Base-by-base conservation (phyloP, 2,329 filamentous ascomycete genomes). In the Phoma sp. region DNA sequence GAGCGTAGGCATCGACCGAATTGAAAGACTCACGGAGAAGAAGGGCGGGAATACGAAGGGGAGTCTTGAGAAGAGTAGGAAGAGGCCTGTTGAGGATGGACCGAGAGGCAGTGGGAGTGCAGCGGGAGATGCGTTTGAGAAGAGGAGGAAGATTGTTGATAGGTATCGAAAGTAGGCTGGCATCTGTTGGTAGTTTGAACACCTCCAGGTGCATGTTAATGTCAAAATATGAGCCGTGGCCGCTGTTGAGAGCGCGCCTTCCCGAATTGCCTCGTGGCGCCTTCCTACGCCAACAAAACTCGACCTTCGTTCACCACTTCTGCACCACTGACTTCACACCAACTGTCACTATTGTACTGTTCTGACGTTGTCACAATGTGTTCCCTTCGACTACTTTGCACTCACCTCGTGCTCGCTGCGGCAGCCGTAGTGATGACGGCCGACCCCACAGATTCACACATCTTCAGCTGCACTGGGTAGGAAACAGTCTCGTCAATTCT, bases 1-100 rank as follows among this genome's bases (percentile, higher is more conserved):
- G 39, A 91, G 91, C 52, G 88, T 93, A 72, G 92, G 92, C 7
- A 85, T 93, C 46, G 91, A 96, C 76, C 84, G 94, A 39, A 96
- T 97, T 75, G 89, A 92, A 65, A 83, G 88, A 59, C 80, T 96
- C 69, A 97, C 93, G 6, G 86, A 86, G 75, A 85, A 85, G 71
- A 91, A 87, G 74, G 73, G 81, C 43, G 32, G 46, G 10, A 36
- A 38, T 21, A 79, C 82, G 22, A 54, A 63, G 48, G 82, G 84
- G 29, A 85, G 85, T 63, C 75, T 93, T 63, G 93, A 96, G 70
- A 93, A 89, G 82, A 96, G 92, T 74, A 84, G 93, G 60, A 97
- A 97, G 83, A 84, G 93, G 64, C 80, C 84, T 24, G 78, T 80
- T 21, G 89, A 93, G 19, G 92, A 96, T 75, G 87, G 90, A 0